Conservation (phyloP, 2,329 filamentous ascomycete species). For the Xylaria sp. region DNA sequence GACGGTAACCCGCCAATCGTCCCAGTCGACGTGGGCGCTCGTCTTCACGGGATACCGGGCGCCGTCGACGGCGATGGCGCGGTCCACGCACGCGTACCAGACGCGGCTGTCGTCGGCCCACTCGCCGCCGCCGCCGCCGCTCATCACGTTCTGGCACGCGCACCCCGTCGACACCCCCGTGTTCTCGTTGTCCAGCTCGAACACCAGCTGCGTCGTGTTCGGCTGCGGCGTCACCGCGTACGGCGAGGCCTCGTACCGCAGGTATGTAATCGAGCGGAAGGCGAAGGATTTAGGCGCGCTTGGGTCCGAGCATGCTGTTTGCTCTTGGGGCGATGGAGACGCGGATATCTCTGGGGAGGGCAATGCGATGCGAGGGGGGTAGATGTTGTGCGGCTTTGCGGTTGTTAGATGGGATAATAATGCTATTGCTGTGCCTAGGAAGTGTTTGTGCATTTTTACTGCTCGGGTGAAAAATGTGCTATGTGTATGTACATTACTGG, state of each 20-base stretch:
- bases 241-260: slow-evolving; percentile 15
- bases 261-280: slow-evolving; percentile 21
- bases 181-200: slow-evolving; percentile 12
- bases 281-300: slow-evolving; percentile 16
- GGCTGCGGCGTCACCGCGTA: slow-evolving; percentile 1
- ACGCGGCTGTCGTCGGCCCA: slow-evolving; percentile 29
- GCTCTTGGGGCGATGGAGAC: neutral
- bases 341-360: neutral
- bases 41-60: slow-evolving; percentile 38
- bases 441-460: slow-evolving; percentile 17
- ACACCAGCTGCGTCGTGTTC: slow-evolving; percentile 29
- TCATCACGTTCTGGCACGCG: slow-evolving; percentile 27
- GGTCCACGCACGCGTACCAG: slow-evolving; percentile 38
- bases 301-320: slow-evolving; percentile 9
- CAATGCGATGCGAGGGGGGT: neutral
- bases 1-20: slow-evolving; percentile 40
- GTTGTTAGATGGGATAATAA: neutral
- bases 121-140: slow-evolving; percentile 4
- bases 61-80: slow-evolving; percentile 29
- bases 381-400: neutral
- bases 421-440: neutral
- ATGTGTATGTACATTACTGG: neutral
- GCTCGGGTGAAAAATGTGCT: neutral
- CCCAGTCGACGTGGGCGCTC: slow-evolving; percentile 39
- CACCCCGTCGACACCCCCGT: slow-evolving; percentile 32